A percentile compares a stretch with the other conserved stretches of the same genome.
Conservation (phyloP, 2,329 filamentous ascomycete species). For the Myotisia sp. region DNA sequence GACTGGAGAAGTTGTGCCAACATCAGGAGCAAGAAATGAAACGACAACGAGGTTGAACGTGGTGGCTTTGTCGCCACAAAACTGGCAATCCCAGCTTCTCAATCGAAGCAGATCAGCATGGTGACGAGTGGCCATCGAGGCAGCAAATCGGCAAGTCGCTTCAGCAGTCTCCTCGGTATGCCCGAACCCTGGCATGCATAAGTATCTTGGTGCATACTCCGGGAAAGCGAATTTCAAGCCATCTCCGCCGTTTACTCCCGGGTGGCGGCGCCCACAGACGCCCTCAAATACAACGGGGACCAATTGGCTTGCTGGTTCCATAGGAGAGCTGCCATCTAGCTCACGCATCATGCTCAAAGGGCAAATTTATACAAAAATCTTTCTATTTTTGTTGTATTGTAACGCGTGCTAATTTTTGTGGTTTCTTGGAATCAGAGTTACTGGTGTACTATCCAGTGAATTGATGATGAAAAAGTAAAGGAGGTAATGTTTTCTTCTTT, state of each 20-base stretch:
- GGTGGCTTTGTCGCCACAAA: conserved; percentile 1
- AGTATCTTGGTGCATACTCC: conserved; percentile 1
- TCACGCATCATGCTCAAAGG: too few species aligned
- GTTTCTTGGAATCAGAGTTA: too few species aligned
- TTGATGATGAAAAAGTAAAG: too few species aligned
- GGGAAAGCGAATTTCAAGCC: conserved; percentile 4
- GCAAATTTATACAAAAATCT: too few species aligned
- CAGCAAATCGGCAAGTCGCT: conserved; percentile 4
- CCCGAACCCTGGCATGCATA: conserved; percentile 3
- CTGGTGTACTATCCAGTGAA: too few species aligned
- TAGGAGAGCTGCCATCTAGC: too few species aligned
- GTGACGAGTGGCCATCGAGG: conserved; percentile 3
- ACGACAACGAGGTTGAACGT: conserved; percentile 1
- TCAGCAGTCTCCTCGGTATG: neutral
- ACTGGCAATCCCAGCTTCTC: conserved; percentile 5
- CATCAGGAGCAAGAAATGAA: conserved; percentile 2
- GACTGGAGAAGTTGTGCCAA: neutral
- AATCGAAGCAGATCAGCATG: conserved; percentile 2
- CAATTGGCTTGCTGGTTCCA: neutral
- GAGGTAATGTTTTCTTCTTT: too few species aligned
- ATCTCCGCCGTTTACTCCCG: conserved; percentile 4
- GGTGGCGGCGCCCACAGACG: conserved; percentile 1
- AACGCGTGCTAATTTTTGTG: too few species aligned
- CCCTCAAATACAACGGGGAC: conserved; percentile 4
- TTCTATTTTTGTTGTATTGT: too few species aligned